Evolutionary conservation across 441 rosid genomes (phyloP), one percentile per base, ranked within the genome.

Genomic region (Cnidoscolus chayamansa): DNA sequence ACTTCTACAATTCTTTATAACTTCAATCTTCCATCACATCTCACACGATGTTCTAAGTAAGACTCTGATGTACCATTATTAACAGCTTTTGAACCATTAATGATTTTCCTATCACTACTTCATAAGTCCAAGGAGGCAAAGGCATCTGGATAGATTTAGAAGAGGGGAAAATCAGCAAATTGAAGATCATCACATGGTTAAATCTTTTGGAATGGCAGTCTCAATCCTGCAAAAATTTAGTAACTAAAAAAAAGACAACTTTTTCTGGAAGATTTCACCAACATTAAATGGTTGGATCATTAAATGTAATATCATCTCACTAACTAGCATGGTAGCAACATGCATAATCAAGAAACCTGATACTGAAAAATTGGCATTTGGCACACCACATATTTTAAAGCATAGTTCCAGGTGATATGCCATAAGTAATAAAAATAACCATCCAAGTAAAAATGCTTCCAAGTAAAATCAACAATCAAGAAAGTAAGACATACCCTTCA

Each of bases 401-500:
- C 47, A 64, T 37, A 45, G 51, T n/a, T 32, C 51, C 64, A 50
- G 10, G 12, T 0, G 20, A 17, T 40, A 63, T 12, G 1, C 7
- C 20, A 65, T 57, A 69, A 76, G 72, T 48, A 71, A 76, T 65
- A 55, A 77, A 4, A 64, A 60, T 17, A 20, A 63, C 37, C 43
- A 53, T 53, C 45, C 61, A 58, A 40, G n/a, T 12, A 19, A 49
- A 72, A 61, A 75, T 45, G 54, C 58, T 75, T 55, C 74, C 51
- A 73, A 57, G 47, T 72, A 69, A 40, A 80, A 73, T 32, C 71
- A 59, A 51, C 1, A 32, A 67, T 35, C 58, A 48, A 62, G 71
- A 71, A 74, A 72, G 51, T 19, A 76, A 77, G 75, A 83, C 89
- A 65, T 65, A 96, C 99, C 97, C 98, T 81, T 91, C 98, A 77